Conservation (phyloP, 140 eudicot genomes). For the Oenanthe javanica region DNA sequence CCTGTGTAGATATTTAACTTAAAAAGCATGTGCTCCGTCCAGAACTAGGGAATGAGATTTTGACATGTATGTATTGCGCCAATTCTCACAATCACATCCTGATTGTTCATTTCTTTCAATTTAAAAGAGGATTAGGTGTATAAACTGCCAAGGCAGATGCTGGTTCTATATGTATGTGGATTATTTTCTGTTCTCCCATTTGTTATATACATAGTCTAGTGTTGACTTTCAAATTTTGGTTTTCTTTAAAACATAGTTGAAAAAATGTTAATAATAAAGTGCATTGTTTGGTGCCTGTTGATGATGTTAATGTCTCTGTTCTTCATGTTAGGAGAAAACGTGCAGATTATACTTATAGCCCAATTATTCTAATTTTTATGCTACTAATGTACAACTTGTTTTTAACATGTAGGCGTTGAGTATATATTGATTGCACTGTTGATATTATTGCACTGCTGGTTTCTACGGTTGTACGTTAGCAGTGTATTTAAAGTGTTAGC, state of each 20-base stretch:
- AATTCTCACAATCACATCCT: neutral
- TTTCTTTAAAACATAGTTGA: neutral
- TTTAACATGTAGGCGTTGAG: neutral
- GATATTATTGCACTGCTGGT: neutral
- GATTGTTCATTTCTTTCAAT: slow-evolving; percentile 10
- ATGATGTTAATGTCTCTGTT: neutral
- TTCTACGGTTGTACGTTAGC: too few relatives aligned
- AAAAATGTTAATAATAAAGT: neutral
- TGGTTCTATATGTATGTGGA: slow-evolving; percentile 6
- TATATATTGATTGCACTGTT: neutral
- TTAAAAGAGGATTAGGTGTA: slow-evolving; percentile 12
- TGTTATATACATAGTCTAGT: slow-evolving; percentile 4
- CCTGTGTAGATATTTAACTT: slow-evolving; percentile 22
- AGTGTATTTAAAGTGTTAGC: neutral
- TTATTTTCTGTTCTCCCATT: neutral
- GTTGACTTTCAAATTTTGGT: slow-evolving; percentile 4
- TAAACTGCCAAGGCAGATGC: slow-evolving; percentile 10
- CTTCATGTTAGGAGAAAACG: neutral
- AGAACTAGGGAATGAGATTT: slow-evolving; percentile 1
- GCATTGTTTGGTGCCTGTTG: neutral
- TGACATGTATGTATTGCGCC: slow-evolving; percentile 15
- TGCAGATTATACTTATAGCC: neutral
- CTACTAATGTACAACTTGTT: too few relatives aligned
- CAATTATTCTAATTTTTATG: neutral
- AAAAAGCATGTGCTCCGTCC: slow-evolving; percentile 6